These are phyloP conservation scores for Diaporthe capsici DNA, from an alignment of 2,329 filamentous ascomycete species.

Conservation along the genomic window DNA sequence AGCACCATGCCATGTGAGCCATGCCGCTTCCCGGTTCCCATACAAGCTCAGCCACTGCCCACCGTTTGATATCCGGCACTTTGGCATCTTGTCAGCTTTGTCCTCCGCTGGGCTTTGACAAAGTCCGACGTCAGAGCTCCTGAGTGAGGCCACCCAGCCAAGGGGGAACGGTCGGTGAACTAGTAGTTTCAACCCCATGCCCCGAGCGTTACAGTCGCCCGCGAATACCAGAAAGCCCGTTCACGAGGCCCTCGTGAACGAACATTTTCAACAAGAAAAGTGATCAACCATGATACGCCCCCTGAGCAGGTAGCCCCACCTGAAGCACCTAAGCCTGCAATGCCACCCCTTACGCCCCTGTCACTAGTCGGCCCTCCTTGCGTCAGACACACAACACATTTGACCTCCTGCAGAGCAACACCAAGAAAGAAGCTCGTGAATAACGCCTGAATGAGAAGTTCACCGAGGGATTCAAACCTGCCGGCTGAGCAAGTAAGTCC, in stretches of 20 bases:
- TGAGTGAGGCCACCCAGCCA: conserved; percentile 27
- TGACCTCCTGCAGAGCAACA: not conserved
- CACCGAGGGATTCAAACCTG: not conserved
- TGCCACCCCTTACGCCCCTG: conserved; percentile 23
- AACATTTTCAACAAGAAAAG: not conserved
- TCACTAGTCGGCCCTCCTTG: conserved; percentile 8
- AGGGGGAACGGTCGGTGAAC: not conserved
- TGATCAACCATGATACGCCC: not conserved
- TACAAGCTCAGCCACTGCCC: conserved; percentile 26
- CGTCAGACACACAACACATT: not conserved
- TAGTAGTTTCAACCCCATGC: conserved; percentile 34
- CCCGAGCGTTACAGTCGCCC: conserved; percentile 22
- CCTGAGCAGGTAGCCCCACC: conserved; percentile 29
- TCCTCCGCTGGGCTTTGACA: not conserved
- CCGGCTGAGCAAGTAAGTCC: conserved; percentile 15
- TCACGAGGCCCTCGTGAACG: conserved; percentile 14
- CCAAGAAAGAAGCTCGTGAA: conserved; percentile 10
- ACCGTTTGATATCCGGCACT: conserved; percentile 8
- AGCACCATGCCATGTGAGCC: not conserved
- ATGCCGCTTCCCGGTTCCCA: not conserved
- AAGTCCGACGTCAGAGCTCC: conserved; percentile 15
- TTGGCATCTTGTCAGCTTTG: conserved; percentile 1
- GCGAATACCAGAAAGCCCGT: not conserved
- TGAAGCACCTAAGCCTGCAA: conserved; percentile 27
- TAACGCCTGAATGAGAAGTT: not conserved